Conservation (phyloP, 163 green algal genomes). For the Chlorella variabilis region DNA sequence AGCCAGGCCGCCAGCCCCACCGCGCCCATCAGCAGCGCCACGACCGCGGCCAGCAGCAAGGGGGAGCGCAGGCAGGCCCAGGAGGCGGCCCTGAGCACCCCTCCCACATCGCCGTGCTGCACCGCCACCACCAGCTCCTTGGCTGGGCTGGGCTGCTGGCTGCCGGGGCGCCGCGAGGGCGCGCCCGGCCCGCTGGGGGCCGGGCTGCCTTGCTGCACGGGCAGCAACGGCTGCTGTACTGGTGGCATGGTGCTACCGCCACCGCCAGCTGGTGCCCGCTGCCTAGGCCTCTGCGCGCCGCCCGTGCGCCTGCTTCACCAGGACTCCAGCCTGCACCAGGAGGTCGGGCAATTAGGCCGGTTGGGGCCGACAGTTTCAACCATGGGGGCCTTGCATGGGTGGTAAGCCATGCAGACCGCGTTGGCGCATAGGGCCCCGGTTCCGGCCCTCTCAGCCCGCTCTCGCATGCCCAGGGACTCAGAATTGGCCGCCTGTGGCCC, state of each 20-base stretch:
- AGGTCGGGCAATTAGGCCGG: too few species aligned
- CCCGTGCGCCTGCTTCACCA: background rate
- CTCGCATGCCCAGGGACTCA: too few species aligned
- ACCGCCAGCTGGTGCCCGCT: background rate
- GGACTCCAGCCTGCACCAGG: background rate
- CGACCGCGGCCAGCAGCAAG: background rate
- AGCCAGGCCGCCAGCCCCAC: background rate
- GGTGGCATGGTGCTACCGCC: background rate
- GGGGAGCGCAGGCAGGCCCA: conserved; percentile 1
- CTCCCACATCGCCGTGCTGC: background rate
- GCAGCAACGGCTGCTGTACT: conserved; percentile 17
- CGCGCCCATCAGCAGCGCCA: background rate
- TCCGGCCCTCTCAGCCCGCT: too few species aligned
- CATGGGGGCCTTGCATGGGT: too few species aligned
- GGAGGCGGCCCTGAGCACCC: background rate
- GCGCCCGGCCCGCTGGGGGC: too few species aligned
- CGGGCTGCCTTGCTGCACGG: background rate
- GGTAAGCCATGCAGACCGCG: too few species aligned
- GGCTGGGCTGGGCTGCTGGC: conserved; percentile 17
- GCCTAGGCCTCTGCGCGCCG: too few species aligned
- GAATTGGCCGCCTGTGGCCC: too few species aligned
- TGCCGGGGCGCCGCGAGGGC: background rate
- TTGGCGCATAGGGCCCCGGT: too few species aligned
- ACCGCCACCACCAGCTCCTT: conserved; percentile 14
- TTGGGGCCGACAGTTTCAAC: too few species aligned